phyloP scores from a whole-genome alignment of 2,329 filamentous ascomycete species.

The Cryphonectria nitschkei region DNA sequence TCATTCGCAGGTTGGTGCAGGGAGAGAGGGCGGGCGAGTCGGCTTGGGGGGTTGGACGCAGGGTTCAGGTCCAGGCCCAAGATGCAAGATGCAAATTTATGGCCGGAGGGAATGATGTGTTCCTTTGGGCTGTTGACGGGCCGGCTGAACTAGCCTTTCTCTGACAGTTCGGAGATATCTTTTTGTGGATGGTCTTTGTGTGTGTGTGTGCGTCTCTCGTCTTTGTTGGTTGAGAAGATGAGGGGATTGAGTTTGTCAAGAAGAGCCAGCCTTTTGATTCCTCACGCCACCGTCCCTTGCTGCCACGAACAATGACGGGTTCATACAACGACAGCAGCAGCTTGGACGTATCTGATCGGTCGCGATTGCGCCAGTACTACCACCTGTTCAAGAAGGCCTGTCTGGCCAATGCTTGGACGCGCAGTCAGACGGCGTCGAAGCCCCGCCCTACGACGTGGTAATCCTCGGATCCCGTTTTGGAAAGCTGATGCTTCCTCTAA shows the following conservation, averaged over 20 bases:
- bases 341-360: background rate
- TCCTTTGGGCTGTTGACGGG: constrained; percentile 13
- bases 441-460: constrained; percentile 1
- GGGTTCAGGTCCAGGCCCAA: constrained; percentile 12
- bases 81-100: background rate
- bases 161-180: constrained; percentile 8
- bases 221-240: constrained; percentile 10
- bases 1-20: constrained; percentile 17
- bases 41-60: background rate
- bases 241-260: background rate
- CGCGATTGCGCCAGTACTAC: constrained; percentile 6
- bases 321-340: background rate
- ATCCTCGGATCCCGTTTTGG: constrained; percentile 13
- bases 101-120: background rate
- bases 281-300: constrained; percentile 7
- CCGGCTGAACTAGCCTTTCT: constrained; percentile 25
- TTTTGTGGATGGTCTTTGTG: background rate
- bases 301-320: background rate
- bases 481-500: constrained; percentile 21
- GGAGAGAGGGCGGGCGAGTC: background rate
- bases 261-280: background rate
- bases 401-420: background rate
- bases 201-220: constrained; percentile 3
- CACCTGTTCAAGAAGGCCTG: background rate
- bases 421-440: constrained; percentile 21